Percentiles rank a stretch among this genome's conserved stretches.
These are phyloP conservation scores for Auricularia auricula-judae DNA, from an alignment of 768 basidiomycete species.

Conservation along the genomic window DNA sequence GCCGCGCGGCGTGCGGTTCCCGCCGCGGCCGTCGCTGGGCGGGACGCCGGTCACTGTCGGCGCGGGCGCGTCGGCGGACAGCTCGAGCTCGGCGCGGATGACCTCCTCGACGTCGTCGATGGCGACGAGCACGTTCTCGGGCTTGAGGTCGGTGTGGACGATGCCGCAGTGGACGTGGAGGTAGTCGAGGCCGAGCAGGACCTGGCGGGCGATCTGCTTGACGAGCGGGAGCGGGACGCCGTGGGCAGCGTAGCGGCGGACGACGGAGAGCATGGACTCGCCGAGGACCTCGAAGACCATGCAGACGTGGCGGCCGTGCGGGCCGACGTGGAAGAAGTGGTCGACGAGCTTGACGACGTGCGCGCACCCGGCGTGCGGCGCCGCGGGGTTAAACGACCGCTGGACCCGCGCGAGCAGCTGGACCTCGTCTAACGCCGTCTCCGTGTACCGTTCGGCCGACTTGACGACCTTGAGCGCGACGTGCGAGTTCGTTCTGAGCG, in stretches of 20 bases:
- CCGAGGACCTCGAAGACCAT: conserved; percentile 99
- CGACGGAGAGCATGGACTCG: conserved; percentile 89
- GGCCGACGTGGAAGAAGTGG: conserved; percentile 93
- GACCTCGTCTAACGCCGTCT: conserved; percentile 97
- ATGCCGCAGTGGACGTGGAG: conserved; percentile 96
- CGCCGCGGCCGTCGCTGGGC: conserved; percentile 83
- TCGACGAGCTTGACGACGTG: conserved; percentile 98
- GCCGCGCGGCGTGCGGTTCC: conserved; percentile 87
- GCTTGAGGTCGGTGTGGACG: conserved; percentile 96
- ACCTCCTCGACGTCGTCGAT: conserved; percentile 96
- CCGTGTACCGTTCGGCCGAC: conserved; percentile 91
- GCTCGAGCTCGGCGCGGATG: conserved; percentile 70
- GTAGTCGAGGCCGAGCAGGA: conserved; percentile 91
- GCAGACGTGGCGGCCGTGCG: conserved; percentile 95
- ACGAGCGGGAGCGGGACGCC: conserved; percentile 90
- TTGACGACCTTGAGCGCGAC: conserved; percentile 99
- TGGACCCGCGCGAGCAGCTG: conserved; percentile 87
- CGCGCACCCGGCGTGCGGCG: conserved; percentile 75
- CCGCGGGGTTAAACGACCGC: conserved; percentile 37
- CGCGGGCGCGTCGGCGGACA: conserved; percentile 32
- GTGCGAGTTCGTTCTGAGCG: conserved; percentile 75
- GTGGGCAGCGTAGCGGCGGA: conserved; percentile 97
- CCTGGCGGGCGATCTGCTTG: conserved; percentile 94
- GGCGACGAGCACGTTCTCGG: conserved; percentile 93
- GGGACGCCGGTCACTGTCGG: conserved; percentile 85